Evolutionary conservation across 2,329 filamentous ascomycete species (phyloP).

Genomic region (Diplodia seriata): DNA sequence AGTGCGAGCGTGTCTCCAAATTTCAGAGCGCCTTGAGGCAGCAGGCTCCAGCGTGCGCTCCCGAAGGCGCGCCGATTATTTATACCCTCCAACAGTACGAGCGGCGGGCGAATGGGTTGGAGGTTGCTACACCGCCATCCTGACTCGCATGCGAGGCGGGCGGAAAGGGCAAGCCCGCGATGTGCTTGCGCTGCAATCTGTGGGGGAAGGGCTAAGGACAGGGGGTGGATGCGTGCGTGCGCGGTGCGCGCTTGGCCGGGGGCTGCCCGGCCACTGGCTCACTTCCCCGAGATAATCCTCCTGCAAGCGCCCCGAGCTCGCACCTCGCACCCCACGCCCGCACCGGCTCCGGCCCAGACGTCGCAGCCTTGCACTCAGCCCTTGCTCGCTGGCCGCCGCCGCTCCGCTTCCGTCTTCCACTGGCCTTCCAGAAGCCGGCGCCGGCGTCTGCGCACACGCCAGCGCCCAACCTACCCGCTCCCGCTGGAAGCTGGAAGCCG

Average conservation of each 20-base stretch:
- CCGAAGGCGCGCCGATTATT: slow-evolving; percentile 27
- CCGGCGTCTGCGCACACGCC: not conserved
- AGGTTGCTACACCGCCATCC: slow-evolving; percentile 22
- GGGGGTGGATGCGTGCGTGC: slow-evolving; percentile 1
- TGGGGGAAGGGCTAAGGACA: slow-evolving; percentile 5
- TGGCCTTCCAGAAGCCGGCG: slow-evolving; percentile 17
- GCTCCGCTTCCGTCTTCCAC: slow-evolving; percentile 17
- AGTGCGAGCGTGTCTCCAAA: slow-evolving; percentile 20
- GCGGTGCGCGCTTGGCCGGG: not conserved
- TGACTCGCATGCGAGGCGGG: slow-evolving; percentile 20
- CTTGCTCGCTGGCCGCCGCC: too few species aligned
- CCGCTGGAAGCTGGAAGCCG: too few species aligned
- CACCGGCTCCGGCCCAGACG: not conserved
- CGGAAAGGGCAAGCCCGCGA: slow-evolving; percentile 19
- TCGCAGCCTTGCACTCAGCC: too few species aligned
- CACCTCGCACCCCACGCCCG: slow-evolving; percentile 13
- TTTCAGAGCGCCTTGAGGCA: slow-evolving; percentile 6
- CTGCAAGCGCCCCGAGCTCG: slow-evolving; percentile 10
- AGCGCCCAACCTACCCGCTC: not conserved
- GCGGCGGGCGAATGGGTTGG: not conserved
- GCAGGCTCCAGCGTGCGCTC: slow-evolving; percentile 2
- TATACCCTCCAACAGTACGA: slow-evolving; percentile 7
- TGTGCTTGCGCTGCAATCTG: slow-evolving; percentile 7
- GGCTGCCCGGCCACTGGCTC: not conserved
- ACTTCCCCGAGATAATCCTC: slow-evolving; percentile 30